Conservation (phyloP, 192 early-diverging fungal species). For the Lobosporangium transversale region DNA sequence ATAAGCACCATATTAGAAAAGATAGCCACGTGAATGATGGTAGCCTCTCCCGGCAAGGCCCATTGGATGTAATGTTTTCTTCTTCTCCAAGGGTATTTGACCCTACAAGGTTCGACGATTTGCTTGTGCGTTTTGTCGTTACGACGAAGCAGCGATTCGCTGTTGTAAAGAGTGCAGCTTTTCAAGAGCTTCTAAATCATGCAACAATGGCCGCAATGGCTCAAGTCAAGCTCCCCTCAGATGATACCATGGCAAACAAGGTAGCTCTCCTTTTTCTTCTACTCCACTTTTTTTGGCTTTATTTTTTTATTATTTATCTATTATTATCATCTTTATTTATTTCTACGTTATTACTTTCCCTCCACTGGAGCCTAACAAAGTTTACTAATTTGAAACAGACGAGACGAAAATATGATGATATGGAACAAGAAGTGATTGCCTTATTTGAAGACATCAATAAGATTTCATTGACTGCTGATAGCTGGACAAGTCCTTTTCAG, state of each 20-base stretch:
- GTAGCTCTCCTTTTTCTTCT: not conserved
- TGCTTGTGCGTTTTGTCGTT: slow-evolving; percentile 17
- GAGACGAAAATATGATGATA: not conserved
- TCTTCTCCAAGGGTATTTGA: too few relatives aligned
- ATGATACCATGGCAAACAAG: not conserved
- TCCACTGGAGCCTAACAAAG: not conserved
- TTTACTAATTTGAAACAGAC: not conserved
- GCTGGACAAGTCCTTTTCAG: too few relatives aligned
- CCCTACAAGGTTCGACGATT: too few relatives aligned
- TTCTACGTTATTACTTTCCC: too few relatives aligned
- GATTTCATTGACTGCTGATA: too few relatives aligned
- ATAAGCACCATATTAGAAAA: not conserved
- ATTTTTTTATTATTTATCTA: too few relatives aligned
- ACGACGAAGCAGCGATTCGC: slow-evolving; percentile 19
- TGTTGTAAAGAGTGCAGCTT: slow-evolving; percentile 8
- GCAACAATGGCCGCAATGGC: slow-evolving; percentile 11
- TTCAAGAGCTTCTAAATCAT: slow-evolving; percentile 22
- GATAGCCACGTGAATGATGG: slow-evolving; percentile 21
- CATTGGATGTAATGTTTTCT: slow-evolving; percentile 11
- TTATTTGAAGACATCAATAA: not conserved
- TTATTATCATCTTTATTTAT: too few relatives aligned
- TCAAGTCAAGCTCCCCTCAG: not conserved
- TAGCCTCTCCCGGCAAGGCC: slow-evolving; percentile 14
- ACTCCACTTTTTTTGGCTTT: not conserved
- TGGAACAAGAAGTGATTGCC: not conserved